Evolutionary conservation across 2,329 filamentous ascomycete species (phyloP), one percentile per base, ranked within the genome.

Genomic region (Didymella pomorum): DNA sequence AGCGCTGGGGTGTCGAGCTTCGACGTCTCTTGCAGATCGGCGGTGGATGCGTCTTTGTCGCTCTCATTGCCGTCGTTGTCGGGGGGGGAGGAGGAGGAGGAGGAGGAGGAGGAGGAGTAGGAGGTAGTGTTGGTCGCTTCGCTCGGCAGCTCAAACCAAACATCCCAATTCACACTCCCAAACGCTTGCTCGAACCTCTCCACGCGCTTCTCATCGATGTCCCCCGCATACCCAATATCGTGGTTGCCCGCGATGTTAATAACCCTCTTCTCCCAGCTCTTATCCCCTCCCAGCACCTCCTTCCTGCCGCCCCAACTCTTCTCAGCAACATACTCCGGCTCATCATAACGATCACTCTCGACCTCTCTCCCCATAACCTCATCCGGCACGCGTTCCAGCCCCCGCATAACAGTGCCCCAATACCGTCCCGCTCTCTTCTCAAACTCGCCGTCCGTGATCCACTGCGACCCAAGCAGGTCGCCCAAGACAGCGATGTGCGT

Each of bases 241-340:
- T 99, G 95, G 72, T 99, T 99, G 1, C 95, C 95, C 0, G 88
- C 93, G 25, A 98, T 87, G 67, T 97, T 96, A 74, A 99, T 92
- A 63, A 97, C 83, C 54, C 90, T 86, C 39, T 81, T 84, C n/a
- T 82, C 78, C 95, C 95, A 98, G 2, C 78, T 76, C 6, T 80
- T 77, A 57, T 85, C 81, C 45, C 63, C 63, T 1, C 79, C 78
- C 23, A 84, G 69, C 1, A 73, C 62, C 60, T 83, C 78, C 16
- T 69, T 63, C 12, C 63, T 73, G 4, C 63, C 68, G 42, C 66
- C 61, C 71, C 69, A 70, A 14, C 57, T 60, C 46, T 52, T 65
- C 54, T 60, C 62, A 20, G 63, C 25, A 1, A 29, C 44, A 31
- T 47, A 12, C 20, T 51, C 52, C 7, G 52, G 31, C 11, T 58